phyloP scores from a whole-genome alignment of 2,329 filamentous ascomycete genomes.

The Penicillium nordicum region DNA sequence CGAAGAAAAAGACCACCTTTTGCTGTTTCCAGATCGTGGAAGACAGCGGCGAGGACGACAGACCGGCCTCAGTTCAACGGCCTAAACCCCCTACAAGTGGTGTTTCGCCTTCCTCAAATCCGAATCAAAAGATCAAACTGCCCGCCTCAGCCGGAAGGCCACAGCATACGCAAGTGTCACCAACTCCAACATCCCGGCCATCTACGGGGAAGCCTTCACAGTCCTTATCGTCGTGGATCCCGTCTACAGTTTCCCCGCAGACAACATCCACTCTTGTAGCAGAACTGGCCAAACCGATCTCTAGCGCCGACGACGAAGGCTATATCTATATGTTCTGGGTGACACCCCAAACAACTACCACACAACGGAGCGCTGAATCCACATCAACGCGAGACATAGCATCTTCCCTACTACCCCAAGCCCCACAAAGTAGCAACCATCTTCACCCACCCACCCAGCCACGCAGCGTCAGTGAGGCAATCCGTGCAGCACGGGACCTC shows the following conservation, averaged over 20 bases:
- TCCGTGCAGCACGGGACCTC: slow-evolving; percentile 37
- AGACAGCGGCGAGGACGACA: slow-evolving; percentile 27
- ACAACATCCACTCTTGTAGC: slow-evolving; percentile 67
- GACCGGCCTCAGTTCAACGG: slow-evolving; percentile 21
- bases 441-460: slow-evolving; percentile 23
- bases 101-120: slow-evolving; percentile 5
- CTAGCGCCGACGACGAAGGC: slow-evolving; percentile 71
- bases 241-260: slow-evolving; percentile 61
- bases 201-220: slow-evolving; percentile 25
- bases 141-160: slow-evolving; percentile 6
- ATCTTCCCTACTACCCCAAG: slow-evolving; percentile 57
- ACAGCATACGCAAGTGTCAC: slow-evolving; percentile 5
- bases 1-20: slow-evolving; percentile 22
- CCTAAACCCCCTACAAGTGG: slow-evolving; percentile 9
- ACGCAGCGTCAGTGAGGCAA: slow-evolving; percentile 37
- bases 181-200: slow-evolving; percentile 14
- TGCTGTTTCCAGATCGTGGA: slow-evolving; percentile 36
- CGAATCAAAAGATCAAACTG: neutral
- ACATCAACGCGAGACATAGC: slow-evolving; percentile 56
- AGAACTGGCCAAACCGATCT: slow-evolving; percentile 74
- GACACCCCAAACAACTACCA: slow-evolving; percentile 59
- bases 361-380: slow-evolving; percentile 20
- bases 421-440: slow-evolving; percentile 15
- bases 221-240: slow-evolving; percentile 64
- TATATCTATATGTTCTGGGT: slow-evolving; percentile 99